Percentiles rank a stretch among this genome's conserved stretches.
Conservation (phyloP, 2,329 filamentous ascomycete genomes). For the Chrysoporthe puriensis region DNA sequence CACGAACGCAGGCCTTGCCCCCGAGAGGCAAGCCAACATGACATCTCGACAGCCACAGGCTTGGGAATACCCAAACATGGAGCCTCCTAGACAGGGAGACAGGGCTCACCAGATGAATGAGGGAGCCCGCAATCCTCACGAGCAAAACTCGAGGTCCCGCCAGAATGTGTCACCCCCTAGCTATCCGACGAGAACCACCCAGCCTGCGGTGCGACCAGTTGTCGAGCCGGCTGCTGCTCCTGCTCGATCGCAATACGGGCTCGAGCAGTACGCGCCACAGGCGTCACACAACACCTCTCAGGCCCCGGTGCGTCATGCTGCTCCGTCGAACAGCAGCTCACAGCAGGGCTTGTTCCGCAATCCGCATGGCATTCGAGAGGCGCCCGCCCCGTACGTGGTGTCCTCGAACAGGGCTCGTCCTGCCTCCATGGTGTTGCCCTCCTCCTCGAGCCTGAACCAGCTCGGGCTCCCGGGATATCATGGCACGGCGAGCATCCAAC, state of each 20-base stretch:
- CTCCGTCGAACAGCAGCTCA: conserved; percentile 13
- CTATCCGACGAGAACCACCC: conserved; percentile 18
- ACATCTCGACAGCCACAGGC: conserved; percentile 23
- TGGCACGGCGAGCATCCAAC: conserved; percentile 1
- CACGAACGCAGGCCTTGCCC: neutral
- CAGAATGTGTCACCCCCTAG: conserved; percentile 12
- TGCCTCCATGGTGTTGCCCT: conserved; percentile 14
- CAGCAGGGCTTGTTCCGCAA: conserved; percentile 25
- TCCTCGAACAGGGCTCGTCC: conserved; percentile 15
- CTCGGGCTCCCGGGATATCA: neutral
- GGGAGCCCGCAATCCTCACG: conserved; percentile 1
- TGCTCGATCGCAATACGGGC: conserved; percentile 17
- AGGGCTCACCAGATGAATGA: neutral
- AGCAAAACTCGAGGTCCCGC: conserved; percentile 13
- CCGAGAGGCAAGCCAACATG: conserved; percentile 15
- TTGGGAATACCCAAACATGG: conserved; percentile 24
- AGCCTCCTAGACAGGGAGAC: conserved; percentile 18
- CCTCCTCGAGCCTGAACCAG: conserved; percentile 2
- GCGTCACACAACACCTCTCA: conserved; percentile 20
- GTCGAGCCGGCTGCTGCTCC: conserved; percentile 5
- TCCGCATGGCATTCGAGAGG: conserved; percentile 28
- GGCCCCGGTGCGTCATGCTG: conserved; percentile 6
- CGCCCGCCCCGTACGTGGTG: conserved; percentile 14
- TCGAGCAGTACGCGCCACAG: conserved; percentile 20
- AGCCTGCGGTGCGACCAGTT: conserved; percentile 11